Conservation (phyloP, 2,329 filamentous ascomycete species). For the Exophiala calicioides region DNA sequence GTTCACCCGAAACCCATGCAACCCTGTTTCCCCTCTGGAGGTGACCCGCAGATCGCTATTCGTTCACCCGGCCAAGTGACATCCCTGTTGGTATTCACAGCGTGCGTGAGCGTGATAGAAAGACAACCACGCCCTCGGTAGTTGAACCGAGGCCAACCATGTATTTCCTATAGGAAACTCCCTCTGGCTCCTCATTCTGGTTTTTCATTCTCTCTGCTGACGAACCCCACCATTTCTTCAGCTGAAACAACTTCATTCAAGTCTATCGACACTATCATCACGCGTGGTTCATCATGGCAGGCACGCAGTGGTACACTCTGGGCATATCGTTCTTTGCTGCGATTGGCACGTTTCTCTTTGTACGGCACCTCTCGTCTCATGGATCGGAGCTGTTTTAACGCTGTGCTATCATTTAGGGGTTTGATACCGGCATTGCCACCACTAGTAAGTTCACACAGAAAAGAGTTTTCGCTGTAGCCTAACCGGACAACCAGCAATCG, state of each 20-base stretch:
- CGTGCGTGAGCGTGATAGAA: too few relatives aligned
- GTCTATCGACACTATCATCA: neutral
- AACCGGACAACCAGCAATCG: conserved; percentile 46
- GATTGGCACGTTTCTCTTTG: conserved; percentile 61
- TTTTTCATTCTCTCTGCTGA: too few relatives aligned
- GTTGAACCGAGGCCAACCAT: too few relatives aligned
- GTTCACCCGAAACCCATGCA: too few relatives aligned
- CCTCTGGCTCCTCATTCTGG: too few relatives aligned
- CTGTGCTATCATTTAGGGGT: conserved; percentile 48
- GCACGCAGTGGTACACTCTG: conserved; percentile 47
- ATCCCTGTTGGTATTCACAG: too few relatives aligned
- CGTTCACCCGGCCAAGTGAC: too few relatives aligned
- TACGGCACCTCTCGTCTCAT: conserved; percentile 37
- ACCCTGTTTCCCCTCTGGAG: too few relatives aligned
- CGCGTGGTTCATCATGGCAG: conserved; percentile 35
- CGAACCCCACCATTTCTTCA: too few relatives aligned
- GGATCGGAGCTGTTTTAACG: neutral
- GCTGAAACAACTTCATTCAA: neutral
- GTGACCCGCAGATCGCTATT: too few relatives aligned
- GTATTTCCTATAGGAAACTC: too few relatives aligned
- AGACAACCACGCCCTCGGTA: too few relatives aligned
- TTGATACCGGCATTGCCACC: conserved; percentile 62
- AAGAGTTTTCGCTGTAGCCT: conserved; percentile 7
- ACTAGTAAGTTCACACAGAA: conserved; percentile 48
- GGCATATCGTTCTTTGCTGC: conserved; percentile 58